A percentile compares a stretch with the other conserved stretches of the same genome.
These are phyloP conservation scores for Trichodelitschia bisporula DNA, from an alignment of 495 filamentous ascomycete genomes.

Conservation along the genomic window DNA sequence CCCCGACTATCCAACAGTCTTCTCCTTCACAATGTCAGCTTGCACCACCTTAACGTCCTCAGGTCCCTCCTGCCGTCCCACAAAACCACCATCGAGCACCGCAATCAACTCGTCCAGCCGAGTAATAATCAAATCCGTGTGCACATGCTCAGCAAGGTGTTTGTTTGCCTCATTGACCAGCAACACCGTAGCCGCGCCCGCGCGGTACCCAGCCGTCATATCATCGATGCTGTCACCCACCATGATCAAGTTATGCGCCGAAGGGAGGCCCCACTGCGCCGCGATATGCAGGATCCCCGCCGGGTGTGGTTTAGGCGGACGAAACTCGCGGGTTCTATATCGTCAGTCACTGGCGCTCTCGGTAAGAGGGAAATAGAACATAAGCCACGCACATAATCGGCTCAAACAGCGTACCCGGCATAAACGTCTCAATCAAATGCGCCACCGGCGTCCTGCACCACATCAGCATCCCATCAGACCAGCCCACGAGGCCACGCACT, in stretches of 20 bases:
- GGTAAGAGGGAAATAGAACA: too few relatives aligned
- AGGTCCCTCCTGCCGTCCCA: conserved; percentile 5
- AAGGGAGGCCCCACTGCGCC: conserved; percentile 36
- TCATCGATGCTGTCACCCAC: conserved; percentile 85
- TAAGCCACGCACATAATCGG: too few relatives aligned
- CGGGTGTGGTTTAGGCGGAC: conserved; percentile 67
- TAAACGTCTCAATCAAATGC: conserved; percentile 51
- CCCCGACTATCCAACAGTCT: too few relatives aligned
- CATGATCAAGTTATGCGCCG: conserved; percentile 23
- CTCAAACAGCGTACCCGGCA: conserved; percentile 37
- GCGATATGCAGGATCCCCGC: conserved; percentile 75
- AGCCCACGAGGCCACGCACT: conserved; percentile 20
- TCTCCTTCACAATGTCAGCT: too few relatives aligned
- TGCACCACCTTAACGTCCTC: too few relatives aligned
- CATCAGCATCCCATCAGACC: background rate
- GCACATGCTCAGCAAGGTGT: conserved; percentile 44
- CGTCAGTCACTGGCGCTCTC: too few relatives aligned
- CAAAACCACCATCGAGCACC: conserved; percentile 13
- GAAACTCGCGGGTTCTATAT: conserved; percentile 64
- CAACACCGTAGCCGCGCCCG: conserved; percentile 75
- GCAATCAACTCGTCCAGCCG: conserved; percentile 14
- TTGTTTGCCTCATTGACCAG: conserved; percentile 59
- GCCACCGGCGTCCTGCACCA: conserved; percentile 28
- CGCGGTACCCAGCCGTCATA: conserved; percentile 64
- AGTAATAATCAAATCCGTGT: conserved; percentile 34